Conservation (phyloP, 495 filamentous ascomycete genomes). For the Lineolata rhizophorae region DNA sequence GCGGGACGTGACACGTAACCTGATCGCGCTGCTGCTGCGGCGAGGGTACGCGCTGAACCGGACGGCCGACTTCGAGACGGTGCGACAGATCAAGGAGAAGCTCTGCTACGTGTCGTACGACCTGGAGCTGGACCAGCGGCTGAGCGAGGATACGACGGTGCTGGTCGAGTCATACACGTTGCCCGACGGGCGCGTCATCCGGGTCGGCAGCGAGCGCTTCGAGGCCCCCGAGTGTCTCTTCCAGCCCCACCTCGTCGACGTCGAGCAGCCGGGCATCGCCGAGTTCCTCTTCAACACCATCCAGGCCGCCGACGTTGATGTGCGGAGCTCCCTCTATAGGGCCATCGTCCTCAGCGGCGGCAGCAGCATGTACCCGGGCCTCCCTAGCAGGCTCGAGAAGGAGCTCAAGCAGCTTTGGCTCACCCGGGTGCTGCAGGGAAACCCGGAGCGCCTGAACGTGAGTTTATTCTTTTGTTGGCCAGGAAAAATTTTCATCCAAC, state of each 20-base stretch:
- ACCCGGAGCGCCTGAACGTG: constrained; percentile 75
- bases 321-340: constrained; percentile 82
- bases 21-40: constrained; percentile 86
- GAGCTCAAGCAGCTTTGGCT: constrained; percentile 98
- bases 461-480: constrained; percentile 11
- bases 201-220: constrained; percentile 89
- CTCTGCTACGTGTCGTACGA: constrained; percentile 99
- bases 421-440: constrained; percentile 66
- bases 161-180: constrained; percentile 94
- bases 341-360: constrained; percentile 92
- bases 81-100: constrained; percentile 91
- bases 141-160: constrained; percentile 94
- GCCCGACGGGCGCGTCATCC: constrained; percentile 86
- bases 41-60: constrained; percentile 94
- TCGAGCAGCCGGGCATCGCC: constrained; percentile 89
- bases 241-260: constrained; percentile 95
- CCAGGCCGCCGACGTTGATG: constrained; percentile 84
- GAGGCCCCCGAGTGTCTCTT: constrained; percentile 97
- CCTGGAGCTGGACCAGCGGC: constrained; percentile 80
- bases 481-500: too few relatives aligned
- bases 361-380: constrained; percentile 94
- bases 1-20: constrained; percentile 88
- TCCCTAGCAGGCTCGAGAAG: constrained; percentile 89
- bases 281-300: constrained; percentile 98
- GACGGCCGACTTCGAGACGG: constrained; percentile 97